phyloP scores from a whole-genome alignment of 2,329 filamentous ascomycete genomes.

The Xylariaceae sp. region DNA sequence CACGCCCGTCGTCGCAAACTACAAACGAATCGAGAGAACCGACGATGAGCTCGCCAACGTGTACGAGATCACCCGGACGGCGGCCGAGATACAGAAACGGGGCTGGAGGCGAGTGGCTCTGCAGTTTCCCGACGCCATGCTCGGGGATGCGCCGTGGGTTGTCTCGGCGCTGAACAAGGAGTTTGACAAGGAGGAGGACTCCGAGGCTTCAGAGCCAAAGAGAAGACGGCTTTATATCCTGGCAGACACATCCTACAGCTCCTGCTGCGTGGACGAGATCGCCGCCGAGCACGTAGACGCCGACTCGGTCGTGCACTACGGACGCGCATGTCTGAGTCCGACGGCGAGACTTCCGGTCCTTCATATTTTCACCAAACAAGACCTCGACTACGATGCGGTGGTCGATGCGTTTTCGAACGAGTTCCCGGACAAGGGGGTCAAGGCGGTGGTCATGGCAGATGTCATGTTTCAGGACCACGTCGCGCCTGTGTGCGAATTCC shows the following conservation, averaged over 20 bases:
- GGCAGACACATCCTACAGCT: conserved; percentile 92
- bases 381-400: conserved; percentile 57
- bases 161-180: conserved; percentile 54
- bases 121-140: conserved; percentile 95
- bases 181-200: conserved; percentile 27
- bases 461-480: conserved; percentile 80
- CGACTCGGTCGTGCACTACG: conserved; percentile 91
- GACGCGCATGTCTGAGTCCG: conserved; percentile 84
- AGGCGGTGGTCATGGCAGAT: conserved; percentile 80
- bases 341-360: conserved; percentile 82
- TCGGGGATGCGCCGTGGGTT: conserved; percentile 77
- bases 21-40: conserved; percentile 31
- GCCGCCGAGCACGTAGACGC: conserved; percentile 90
- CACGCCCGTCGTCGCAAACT: conserved; percentile 30
- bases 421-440: conserved; percentile 58
- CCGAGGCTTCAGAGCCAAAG: neutral
- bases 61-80: conserved; percentile 82
- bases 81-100: conserved; percentile 65
- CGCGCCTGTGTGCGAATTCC: conserved; percentile 44
- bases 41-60: conserved; percentile 68
- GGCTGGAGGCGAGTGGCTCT: conserved; percentile 74
- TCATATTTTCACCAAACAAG: conserved; percentile 78
- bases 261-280: conserved; percentile 95
- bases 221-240: conserved; percentile 66
- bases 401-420: conserved; percentile 59